Evolutionary conservation across 495 filamentous ascomycete species (phyloP).

Genomic region (Corynascus novoguineensis): DNA sequence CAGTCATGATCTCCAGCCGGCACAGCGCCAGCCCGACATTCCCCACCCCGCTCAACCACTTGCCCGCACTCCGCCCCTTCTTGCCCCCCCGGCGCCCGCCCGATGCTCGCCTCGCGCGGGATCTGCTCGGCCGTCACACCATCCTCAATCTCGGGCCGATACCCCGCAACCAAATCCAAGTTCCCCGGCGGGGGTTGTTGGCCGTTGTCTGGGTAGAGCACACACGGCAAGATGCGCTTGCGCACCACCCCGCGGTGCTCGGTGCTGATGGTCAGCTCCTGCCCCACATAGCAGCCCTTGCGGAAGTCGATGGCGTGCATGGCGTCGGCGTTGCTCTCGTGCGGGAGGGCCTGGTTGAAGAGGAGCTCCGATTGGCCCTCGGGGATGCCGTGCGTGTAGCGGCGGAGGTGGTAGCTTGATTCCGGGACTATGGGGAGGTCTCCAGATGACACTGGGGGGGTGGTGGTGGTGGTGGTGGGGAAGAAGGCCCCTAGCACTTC

Average conservation of each 20-base stretch:
- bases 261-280: slow-evolving; percentile 92
- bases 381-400: slow-evolving; percentile 71
- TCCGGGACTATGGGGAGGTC: slow-evolving; percentile 26
- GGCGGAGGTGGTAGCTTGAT: slow-evolving; percentile 57
- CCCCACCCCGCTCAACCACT: slow-evolving; percentile 67
- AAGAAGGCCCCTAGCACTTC: not conserved
- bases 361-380: slow-evolving; percentile 79
- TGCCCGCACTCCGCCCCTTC: slow-evolving; percentile 66
- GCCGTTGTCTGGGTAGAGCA: slow-evolving; percentile 59
- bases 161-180: slow-evolving; percentile 42
- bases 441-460: not conserved
- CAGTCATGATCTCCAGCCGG: slow-evolving; percentile 83
- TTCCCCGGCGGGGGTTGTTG: slow-evolving; percentile 28
- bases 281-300: slow-evolving; percentile 95
- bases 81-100: slow-evolving; percentile 37
- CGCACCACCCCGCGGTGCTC: slow-evolving; percentile 89
- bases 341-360: slow-evolving; percentile 62
- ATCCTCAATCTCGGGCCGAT: slow-evolving; percentile 31
- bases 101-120: slow-evolving; percentile 38
- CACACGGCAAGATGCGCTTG: slow-evolving; percentile 80
- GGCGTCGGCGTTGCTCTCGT: slow-evolving; percentile 80
- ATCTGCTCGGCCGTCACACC: slow-evolving; percentile 21
- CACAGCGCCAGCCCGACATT: slow-evolving; percentile 88
- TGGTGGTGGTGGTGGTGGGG: not conserved
- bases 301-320: slow-evolving; percentile 79